Base-by-base conservation (phyloP, 2,329 filamentous ascomycete genomes). In the Fusarium sp. region DNA sequence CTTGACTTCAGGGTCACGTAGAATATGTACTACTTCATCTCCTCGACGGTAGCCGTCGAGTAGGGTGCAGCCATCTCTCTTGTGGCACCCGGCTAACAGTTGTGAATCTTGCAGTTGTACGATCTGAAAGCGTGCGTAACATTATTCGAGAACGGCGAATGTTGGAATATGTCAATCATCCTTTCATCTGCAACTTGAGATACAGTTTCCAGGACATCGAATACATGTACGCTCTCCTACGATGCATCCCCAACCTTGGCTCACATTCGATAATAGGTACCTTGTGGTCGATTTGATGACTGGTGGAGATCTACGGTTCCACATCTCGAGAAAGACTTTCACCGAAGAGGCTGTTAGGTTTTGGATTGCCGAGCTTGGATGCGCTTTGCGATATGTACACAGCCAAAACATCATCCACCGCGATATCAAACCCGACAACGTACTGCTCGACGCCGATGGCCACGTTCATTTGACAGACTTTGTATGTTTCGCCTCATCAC, bases 171-270 rank as follows among this genome's bases (percentile, higher is more conserved):
- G 88, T 99, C 75, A 98, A 97, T 79, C 96, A 99, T 78, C 94
- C 95, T 27, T 99, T 98, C 80, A 92, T 99, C 74, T 98, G 95
- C 85, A 99, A 99, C 81, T 84, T 99, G 85, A 92, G 96, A 76
- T 99, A 98, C 83, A 98, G 94, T 82, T 99, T 99, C 79, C 96
- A 99, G 82, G 96, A 99, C 81, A 94, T 98, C 75, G 96, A 99
- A 81, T 99, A 99, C 82, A 92, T 99, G 93, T 97, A 86, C 77
- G 92, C 47, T 34, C 28, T 59, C 32, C 14, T 28, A 32, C 48
- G 32, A 48, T 34, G 28, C 34, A 51, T 27, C 18, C 14, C 20
- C 41, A 18, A 30, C 27, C 27, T 27, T 59, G 28, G 63, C 73
- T 78, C 30, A 78, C 65, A 53, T 32, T 55, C 13, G 47, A 28